Base-by-base conservation (phyloP, 805 yeast genomes). In the Candida schatavii region DNA sequence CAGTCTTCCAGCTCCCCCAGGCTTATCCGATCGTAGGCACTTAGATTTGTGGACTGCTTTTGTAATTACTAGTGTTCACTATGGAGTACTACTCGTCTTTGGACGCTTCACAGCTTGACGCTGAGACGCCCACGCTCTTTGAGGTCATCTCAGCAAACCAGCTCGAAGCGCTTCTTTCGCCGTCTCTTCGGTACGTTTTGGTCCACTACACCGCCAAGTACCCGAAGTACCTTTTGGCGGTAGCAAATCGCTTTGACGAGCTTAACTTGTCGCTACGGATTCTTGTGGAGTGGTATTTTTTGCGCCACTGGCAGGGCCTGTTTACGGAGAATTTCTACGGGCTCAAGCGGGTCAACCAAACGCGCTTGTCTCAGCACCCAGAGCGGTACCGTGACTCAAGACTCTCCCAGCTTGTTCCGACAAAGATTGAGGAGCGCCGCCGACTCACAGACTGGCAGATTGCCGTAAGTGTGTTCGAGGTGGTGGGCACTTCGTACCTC, bases 261-360 rank as follows among this genome's bases (percentile, higher is more conserved):
- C 54, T 88, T 28, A 83, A 83, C 51, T 58, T 83, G 3, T 44
- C 77, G 2, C 45, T 83, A 2, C 67, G 90, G 53, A 80, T 85
- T 0, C 43, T 75, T 3, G 65, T 91, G 1, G 97, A 93, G 59
- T 80, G 80, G 70, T 73, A 76, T 46, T 86, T 83, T 50, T 60
- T 91, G 37, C 75, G 68, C 39, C 70, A 71, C 37, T 86, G 93
- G 88, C 90, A 87, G 53, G 79, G 95, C 0, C 79, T 93, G 2
- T 88, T 91, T 54, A 88, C 95, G 0, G 97, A 91, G 59, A 85
- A 86, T 56, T 91, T 91, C 57, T 91, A 91, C 56, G 98, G 97
- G 2, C 64, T 91, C 48, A 88, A 88, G 55, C 70, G 95, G 37
- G 75, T 76, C 22, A 64, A 63, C 43, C 60, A 55, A 39, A 66